Evolutionary conservation across 164 flowering plant genomes (phyloP).

Genomic region (Houttuynia cordata): DNA sequence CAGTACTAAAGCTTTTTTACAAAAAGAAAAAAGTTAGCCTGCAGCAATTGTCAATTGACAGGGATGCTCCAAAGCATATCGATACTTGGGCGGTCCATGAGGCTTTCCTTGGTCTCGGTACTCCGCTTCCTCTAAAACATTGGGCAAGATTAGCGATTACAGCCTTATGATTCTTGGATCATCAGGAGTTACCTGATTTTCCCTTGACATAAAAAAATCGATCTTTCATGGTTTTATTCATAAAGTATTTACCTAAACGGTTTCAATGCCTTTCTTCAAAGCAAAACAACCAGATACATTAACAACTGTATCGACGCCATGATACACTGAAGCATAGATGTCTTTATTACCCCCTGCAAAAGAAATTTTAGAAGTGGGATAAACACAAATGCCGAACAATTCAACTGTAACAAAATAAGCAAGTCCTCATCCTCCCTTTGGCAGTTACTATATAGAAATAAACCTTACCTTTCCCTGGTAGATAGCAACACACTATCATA

Average conservation of each 20-base stretch:
- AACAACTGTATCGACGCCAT: slow-evolving; percentile 43
- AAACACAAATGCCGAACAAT: not conserved
- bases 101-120: slow-evolving; percentile 62
- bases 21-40: slow-evolving; percentile 27
- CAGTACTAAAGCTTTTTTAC: not conserved
- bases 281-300: slow-evolving; percentile 82
- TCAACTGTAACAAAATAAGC: slow-evolving; percentile 1
- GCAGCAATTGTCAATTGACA: slow-evolving; percentile 36
- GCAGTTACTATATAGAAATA: slow-evolving; percentile 51
- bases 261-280: slow-evolving; percentile 48
- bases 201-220: slow-evolving; percentile 57
- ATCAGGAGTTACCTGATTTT: slow-evolving; percentile 32
- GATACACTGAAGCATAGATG: slow-evolving; percentile 80
- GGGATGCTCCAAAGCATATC: slow-evolving; percentile 48
- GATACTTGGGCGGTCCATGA: slow-evolving; percentile 65
- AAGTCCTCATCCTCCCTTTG: slow-evolving; percentile 56
- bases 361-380: not conserved
- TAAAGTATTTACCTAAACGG: slow-evolving; percentile 43
- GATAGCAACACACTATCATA: slow-evolving; percentile 5
- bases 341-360: slow-evolving; percentile 70
- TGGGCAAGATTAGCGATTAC: not conserved
- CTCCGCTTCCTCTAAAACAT: slow-evolving; percentile 39
- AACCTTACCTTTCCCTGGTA: slow-evolving; percentile 81
- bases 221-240: slow-evolving; percentile 49
- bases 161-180: not conserved